These are phyloP conservation scores for Ceriops zippeliana DNA, from an alignment of 345 rosid species.

Conservation along the genomic window DNA sequence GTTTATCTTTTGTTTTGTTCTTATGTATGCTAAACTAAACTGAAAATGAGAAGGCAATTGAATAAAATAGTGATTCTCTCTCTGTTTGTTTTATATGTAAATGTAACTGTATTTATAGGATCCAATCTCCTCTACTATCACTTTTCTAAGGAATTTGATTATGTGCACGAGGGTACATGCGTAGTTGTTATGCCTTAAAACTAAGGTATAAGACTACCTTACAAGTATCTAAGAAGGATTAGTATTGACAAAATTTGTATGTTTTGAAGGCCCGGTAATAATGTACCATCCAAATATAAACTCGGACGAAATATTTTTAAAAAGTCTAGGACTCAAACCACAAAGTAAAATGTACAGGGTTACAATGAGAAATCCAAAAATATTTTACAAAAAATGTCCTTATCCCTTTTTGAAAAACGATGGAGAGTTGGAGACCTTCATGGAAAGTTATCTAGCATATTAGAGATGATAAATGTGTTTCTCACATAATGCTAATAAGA, in stretches of 20 bases:
- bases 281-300: too few species aligned
- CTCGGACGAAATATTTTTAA: too few species aligned
- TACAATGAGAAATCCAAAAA: too few species aligned
- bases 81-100: background rate
- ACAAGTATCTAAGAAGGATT: too few species aligned
- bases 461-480: constrained; percentile 1
- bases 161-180: background rate
- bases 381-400: too few species aligned
- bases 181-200: background rate
- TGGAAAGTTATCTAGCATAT: background rate
- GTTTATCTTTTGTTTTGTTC: background rate
- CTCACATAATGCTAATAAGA: constrained; percentile 8
- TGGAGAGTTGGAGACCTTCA: background rate
- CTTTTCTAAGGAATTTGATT: background rate
- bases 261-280: too few species aligned
- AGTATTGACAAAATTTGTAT: too few species aligned
- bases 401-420: background rate
- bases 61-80: background rate
- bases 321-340: too few species aligned
- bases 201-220: background rate
- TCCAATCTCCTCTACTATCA: background rate
- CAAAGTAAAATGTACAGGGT: too few species aligned
- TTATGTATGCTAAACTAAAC: background rate
- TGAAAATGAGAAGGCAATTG: background rate
- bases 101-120: background rate